Conservation (phyloP, 306 rosid species). For the Spatholobus suberectus region DNA sequence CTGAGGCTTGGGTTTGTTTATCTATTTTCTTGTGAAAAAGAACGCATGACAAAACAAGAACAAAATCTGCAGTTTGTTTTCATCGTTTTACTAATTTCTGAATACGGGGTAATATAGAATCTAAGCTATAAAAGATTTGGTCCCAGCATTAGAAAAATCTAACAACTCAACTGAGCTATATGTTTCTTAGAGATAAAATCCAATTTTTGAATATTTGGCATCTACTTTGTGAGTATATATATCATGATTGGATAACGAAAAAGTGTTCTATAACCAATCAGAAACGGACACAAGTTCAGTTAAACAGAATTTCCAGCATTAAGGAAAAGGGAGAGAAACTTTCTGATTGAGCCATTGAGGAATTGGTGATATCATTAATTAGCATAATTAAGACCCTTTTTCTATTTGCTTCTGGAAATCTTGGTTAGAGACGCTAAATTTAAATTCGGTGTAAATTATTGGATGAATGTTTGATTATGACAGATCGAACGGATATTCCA, state of each 20-base stretch:
- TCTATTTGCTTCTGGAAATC: conserved; percentile 1
- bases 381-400: not conserved
- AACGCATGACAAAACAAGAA: conserved; percentile 30
- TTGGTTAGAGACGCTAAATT: not conserved
- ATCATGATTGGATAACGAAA: not conserved
- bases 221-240: not conserved
- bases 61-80: conserved; percentile 40
- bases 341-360: conserved; percentile 10
- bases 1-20: conserved; percentile 13
- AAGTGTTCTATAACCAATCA: not conserved
- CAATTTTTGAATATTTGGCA: conserved; percentile 31
- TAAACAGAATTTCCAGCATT: not conserved
- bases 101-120: conserved; percentile 14
- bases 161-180: not conserved
- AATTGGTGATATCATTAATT: conserved; percentile 18
- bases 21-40: conserved; percentile 39
- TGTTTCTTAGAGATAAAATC: conserved; percentile 16
- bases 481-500: not conserved
- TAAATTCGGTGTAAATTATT: not conserved
- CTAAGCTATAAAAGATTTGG: conserved; percentile 30
- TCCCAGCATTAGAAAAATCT: conserved; percentile 26
- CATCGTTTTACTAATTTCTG: conserved; percentile 34
- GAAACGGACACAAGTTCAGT: not conserved
- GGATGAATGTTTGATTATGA: not conserved
- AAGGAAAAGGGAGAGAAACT: not conserved